Evolutionary conservation across 179 eudicot genomes (phyloP).

Genomic region (Corrigiola litoralis): DNA sequence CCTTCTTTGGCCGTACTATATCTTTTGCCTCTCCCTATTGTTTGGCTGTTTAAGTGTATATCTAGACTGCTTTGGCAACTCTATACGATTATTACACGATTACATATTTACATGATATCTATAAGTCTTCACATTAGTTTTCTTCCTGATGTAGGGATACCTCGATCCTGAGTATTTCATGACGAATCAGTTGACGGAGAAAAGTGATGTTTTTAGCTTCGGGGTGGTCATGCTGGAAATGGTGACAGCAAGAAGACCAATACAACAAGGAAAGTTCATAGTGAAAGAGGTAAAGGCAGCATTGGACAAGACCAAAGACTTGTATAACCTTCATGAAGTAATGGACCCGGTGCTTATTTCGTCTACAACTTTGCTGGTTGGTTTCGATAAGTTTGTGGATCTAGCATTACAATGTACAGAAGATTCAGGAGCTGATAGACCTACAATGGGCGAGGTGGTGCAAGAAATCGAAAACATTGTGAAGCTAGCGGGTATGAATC

Average conservation of each 20-base stretch:
- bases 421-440: conserved; percentile 30
- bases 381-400: conserved; percentile 36
- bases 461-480: conserved; percentile 34
- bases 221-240: conserved; percentile 46
- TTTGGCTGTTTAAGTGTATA: too few species aligned
- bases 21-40: neutral
- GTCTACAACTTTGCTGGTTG: conserved; percentile 25
- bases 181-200: conserved; percentile 45
- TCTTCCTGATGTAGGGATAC: conserved; percentile 32
- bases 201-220: conserved; percentile 46
- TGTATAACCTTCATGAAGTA: conserved; percentile 29
- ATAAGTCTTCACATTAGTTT: neutral
- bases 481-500: conserved; percentile 35
- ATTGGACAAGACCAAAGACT: conserved; percentile 27
- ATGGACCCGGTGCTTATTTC: conserved; percentile 31
- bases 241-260: conserved; percentile 37
- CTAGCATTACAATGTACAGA: conserved; percentile 34
- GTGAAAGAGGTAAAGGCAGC: conserved; percentile 26
- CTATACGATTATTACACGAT: too few species aligned
- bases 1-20: neutral
- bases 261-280: conserved; percentile 36
- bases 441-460: conserved; percentile 40
- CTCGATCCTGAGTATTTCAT: conserved; percentile 48
- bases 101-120: neutral
- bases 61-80: too few species aligned